Conservation (phyloP, 768 basidiomycete genomes). For the Chlorophyllum brunneum region DNA sequence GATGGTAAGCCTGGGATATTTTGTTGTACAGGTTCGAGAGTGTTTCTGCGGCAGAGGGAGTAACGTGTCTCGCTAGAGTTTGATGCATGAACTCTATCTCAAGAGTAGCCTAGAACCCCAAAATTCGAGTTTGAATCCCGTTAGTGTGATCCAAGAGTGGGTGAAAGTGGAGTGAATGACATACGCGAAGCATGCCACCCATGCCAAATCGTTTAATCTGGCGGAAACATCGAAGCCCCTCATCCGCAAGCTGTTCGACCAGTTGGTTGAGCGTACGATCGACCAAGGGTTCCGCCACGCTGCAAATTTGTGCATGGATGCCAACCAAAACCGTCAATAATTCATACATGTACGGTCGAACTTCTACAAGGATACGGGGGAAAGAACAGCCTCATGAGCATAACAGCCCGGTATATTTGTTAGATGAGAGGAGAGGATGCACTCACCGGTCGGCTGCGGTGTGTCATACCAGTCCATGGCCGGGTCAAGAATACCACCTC, state of each 20-base stretch:
- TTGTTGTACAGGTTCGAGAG: constrained; percentile 91
- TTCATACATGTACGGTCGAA: constrained; percentile 92
- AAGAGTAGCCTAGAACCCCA: constrained; percentile 74
- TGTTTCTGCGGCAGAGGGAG: constrained; percentile 72
- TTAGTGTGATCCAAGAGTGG: background rate
- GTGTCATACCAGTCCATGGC: constrained; percentile 94
- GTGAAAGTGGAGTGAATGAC: constrained; percentile 23
- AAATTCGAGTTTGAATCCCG: constrained; percentile 3
- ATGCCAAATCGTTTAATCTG: constrained; percentile 92
- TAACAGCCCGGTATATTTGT: background rate
- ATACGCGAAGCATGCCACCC: constrained; percentile 95
- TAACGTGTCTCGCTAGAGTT: constrained; percentile 86
- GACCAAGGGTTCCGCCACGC: constrained; percentile 73
- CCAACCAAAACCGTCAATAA: constrained; percentile 84
- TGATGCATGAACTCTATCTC: constrained; percentile 99
- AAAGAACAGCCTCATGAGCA: constrained; percentile 1
- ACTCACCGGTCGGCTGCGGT: constrained; percentile 82
- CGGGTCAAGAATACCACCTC: constrained; percentile 73
- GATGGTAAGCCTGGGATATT: constrained; percentile 89
- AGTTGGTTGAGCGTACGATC: constrained; percentile 79
- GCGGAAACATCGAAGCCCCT: constrained; percentile 81
- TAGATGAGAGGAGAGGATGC: background rate
- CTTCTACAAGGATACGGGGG: constrained; percentile 46
- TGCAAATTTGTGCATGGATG: constrained; percentile 87
- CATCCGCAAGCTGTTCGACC: constrained; percentile 78